Base-by-base conservation (phyloP, 2,329 filamentous ascomycete species). In the Amphichorda felina region DNA sequence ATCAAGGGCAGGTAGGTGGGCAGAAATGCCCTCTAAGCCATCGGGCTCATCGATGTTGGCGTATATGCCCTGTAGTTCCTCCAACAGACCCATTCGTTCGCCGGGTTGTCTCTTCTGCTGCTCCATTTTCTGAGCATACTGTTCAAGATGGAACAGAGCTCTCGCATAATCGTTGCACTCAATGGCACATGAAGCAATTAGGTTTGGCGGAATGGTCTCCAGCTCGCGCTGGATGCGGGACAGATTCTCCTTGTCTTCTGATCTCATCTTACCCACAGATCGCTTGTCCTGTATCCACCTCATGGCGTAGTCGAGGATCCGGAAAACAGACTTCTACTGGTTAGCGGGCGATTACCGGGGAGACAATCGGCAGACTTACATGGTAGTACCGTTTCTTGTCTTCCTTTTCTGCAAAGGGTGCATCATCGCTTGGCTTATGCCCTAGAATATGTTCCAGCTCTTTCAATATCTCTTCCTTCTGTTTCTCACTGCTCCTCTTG, bases 1-100 rank as follows among this genome's bases (percentile, higher is more conserved):
- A 44, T 93, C 84, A n/a, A 96, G 64, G 9, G 87, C 76, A 39
- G 82, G 81, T 3, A 96, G 65, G 52, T 91, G 82, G 15, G 86
- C 78, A 2, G 89, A 94, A 41, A 98, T 89, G 3, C 91, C 91
- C 52, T 96, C 88, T 24, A 98, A 79, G 2, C 89, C 88, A 55
- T 99, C 91, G 0, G 91, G 93, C 48, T 99, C 91, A 50, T 99
- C 91, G 41, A 99, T 96, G 47, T 95, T 83, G 1, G 86, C 85
- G 56, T 98, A 99, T 14, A 98, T 94, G 36, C 89, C 79, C 50
- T 96, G 89, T 17, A 98, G 64, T 41, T 79, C 75, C 45, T 86
- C 75, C 40, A 93, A 72, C 4, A 91, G 66, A 17, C 75, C 68
- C 36, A 81, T 68, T n/a, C 71, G 61, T 16, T 75, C 70, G 2